phyloP scores from a whole-genome alignment of 805 yeast genomes.

The Teunomyces pallodes region DNA sequence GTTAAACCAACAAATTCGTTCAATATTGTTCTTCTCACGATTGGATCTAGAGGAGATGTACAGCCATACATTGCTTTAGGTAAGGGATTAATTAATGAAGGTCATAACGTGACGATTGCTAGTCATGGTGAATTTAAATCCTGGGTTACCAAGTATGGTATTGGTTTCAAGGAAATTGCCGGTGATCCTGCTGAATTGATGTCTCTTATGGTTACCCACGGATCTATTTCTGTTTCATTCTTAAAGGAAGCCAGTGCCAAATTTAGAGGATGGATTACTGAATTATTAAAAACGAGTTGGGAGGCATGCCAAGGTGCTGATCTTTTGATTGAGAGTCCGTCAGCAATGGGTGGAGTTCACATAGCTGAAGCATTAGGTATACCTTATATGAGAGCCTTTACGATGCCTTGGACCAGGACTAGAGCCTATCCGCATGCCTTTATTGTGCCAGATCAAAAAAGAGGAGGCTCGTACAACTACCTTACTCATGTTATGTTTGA shows the following conservation, averaged over 20 bases:
- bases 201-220: slow-evolving; percentile 90
- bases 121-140: slow-evolving; percentile 79
- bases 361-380: slow-evolving; percentile 89
- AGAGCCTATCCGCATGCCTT: slow-evolving; percentile 96
- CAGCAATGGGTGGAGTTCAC: slow-evolving; percentile 93
- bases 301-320: slow-evolving; percentile 81
- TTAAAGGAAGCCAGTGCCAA: slow-evolving; percentile 77
- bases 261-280: slow-evolving; percentile 81
- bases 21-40: slow-evolving; percentile 71
- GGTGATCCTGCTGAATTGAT: slow-evolving; percentile 92
- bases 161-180: slow-evolving; percentile 72
- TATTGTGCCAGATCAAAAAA: slow-evolving; percentile 87
- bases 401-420: slow-evolving; percentile 98
- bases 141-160: slow-evolving; percentile 68
- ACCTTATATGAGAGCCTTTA: slow-evolving; percentile 91
- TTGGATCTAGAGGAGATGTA: slow-evolving; percentile 95
- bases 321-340: slow-evolving; percentile 89
- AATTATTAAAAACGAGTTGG: slow-evolving; percentile 75
- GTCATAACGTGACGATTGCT: slow-evolving; percentile 81
- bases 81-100: slow-evolving; percentile 72
- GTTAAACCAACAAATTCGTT: slow-evolving; percentile 54
- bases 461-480: slow-evolving; percentile 91
- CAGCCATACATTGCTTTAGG: slow-evolving; percentile 95
- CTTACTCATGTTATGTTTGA: slow-evolving; percentile 92
- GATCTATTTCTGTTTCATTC: slow-evolving; percentile 78